Evolutionary conservation across 2,329 filamentous ascomycete genomes (phyloP), one percentile per base, ranked within the genome.

Genomic region (Cercospora sesami): DNA sequence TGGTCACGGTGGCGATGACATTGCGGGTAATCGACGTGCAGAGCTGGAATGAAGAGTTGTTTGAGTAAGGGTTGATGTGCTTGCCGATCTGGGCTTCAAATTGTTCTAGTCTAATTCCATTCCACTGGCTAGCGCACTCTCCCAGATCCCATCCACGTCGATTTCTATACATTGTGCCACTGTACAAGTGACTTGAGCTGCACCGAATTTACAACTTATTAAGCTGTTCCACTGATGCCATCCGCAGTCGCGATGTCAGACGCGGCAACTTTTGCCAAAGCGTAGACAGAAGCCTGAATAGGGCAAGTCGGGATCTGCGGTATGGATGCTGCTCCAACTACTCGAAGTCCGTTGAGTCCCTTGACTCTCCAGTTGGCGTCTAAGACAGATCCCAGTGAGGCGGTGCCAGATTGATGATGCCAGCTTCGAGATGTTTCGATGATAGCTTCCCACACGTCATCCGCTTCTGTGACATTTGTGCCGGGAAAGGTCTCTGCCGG

Each of bases 261-360:
- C 1, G 86, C 84, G 0, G 87, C 87, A 80, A 89, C 90, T 79
- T 89, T 86, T 1, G 60, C 60, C 14, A 62, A 9, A 28, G 33
- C 66, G 66, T 70, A 68, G 9, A 68, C 63, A n/a, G 31, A 30
- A 10, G 68, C 66, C 57, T 68, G 68, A 2, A 62, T 12, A 68
- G 68, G 68, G 16, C 62, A 62, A 36, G 51, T 66, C 14, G 69
- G 64, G 48, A 64, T 51, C 10, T 58, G 60, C 9, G 69, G 71
- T 36, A 72, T 69, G 9, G 62, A 45, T 61, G 65, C 68, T 30
- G 67, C 63, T 59, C 69, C 71, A 6, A 69, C 69, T 0, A 72
- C 71, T 42, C 71, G 64, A 28, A 71, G 26, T 23, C 71, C 69
- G 2, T 67, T 12, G 6, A 71, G 30, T 8, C 71, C 71, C 16